Evolutionary conservation across 352 stramenopile species (phyloP), one percentile per base, ranked within the genome.

Genomic region (Phytophthora boehmeriae): DNA sequence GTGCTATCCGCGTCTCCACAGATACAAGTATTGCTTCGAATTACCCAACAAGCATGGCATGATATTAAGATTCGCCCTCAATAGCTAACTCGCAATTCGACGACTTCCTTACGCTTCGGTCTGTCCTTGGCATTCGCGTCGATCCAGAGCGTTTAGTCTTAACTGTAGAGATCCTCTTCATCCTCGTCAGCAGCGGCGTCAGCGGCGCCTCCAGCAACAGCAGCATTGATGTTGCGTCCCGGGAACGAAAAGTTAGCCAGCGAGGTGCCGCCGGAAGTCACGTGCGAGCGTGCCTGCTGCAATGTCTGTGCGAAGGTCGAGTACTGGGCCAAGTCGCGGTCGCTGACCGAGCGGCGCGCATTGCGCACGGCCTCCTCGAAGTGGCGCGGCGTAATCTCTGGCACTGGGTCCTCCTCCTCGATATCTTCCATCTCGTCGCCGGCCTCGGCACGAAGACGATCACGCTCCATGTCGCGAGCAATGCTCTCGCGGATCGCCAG

Each of bases 401-500:
- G 95, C 68, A 99, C 98, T 17, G 88, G 85, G 78, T 99, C 97
- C 20, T 99, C 96, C 39, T 98, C 89, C 59, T 98, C 96, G 32
- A 98, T 85, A 61, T 95, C 86, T 47, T 95, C 86, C 76, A 89
- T 90, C 58, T 92, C 86, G 48, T 92, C 86, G 20, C 84, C 93
- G 46, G 92, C 90, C 71, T 99, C 96, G 4, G 86, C 87, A 41
- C 92, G 89, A 36, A 99, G 89, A 38, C 96, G 91, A 54, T 99
- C 92, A 35, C 97, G 91, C 75, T 99, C 97, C 83, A 99, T 98
- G 70, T 99, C 96, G 54, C 96, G 90, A 71, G 98, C 92, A 71
- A 99, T 99, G 66, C 97, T 98, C 79, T 99, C 97, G n/a, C 97
- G 92, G 72, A 99, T 99, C 2, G 97, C 98, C 54, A 99, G 73